phyloP scores from a whole-genome alignment of 1,284 basidiomycete genomes.

The Cystodermella granulosa region DNA sequence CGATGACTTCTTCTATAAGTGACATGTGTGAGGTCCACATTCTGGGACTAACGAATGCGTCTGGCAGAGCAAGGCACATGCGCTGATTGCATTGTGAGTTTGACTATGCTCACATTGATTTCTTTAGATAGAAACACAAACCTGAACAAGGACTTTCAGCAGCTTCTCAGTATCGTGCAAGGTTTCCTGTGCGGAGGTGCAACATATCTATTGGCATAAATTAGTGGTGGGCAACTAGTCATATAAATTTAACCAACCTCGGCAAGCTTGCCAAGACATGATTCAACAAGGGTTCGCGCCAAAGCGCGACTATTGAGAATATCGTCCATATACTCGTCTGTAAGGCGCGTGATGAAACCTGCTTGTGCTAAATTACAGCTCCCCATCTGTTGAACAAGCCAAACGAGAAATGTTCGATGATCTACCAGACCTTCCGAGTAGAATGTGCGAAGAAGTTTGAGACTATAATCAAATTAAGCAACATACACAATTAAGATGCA shows the following conservation, averaged over 20 bases:
- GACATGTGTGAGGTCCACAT: conserved; percentile 55
- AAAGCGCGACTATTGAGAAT: conserved; percentile 65
- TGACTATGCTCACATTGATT: not conserved
- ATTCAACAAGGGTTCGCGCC: conserved; percentile 61
- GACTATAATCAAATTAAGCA: conserved; percentile 40
- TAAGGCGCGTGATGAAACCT: conserved; percentile 72
- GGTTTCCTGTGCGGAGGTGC: conserved; percentile 49
- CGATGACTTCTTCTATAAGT: conserved; percentile 46
- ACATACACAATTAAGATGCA: not conserved
- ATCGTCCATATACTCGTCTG: conserved; percentile 75
- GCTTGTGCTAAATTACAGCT: conserved; percentile 80
- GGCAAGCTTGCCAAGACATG: conserved; percentile 59
- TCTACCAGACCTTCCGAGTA: conserved; percentile 82
- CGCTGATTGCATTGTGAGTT: conserved; percentile 41
- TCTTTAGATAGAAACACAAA: conserved; percentile 22
- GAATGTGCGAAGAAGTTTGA: conserved; percentile 71
- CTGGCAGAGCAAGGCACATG: conserved; percentile 59
- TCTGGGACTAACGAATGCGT: conserved; percentile 69
- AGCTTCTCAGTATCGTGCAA: conserved; percentile 54
- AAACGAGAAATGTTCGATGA: conserved; percentile 70
- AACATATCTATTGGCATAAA: conserved; percentile 44
- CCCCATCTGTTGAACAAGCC: conserved; percentile 77
- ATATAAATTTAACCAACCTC: conserved; percentile 66
- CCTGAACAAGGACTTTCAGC: conserved; percentile 57
- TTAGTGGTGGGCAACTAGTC: not conserved